Base-by-base conservation (phyloP, 805 yeast genomes). In the Hyphopichia homilentoma region DNA sequence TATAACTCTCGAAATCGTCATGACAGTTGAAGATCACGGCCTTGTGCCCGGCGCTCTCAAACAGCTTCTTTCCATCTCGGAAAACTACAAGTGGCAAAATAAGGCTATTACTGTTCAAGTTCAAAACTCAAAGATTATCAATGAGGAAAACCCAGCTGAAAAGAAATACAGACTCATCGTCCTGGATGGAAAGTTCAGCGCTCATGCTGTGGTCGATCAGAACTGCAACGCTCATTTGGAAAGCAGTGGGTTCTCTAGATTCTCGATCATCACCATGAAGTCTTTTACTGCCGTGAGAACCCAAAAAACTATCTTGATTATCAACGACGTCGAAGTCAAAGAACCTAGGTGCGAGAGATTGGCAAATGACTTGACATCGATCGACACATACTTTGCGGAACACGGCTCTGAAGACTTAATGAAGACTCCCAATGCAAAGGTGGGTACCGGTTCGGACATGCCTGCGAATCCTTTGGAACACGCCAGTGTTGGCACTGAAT, bases 361-460 rank as follows among this genome's bases (percentile, higher is more conserved):
- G 57, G 41, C 54, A 26, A 68, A 69, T 29, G 53, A 54, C n/a
- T 43, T 59, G n/a, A 54, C 63, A 30, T 55, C 64, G 23, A 52
- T 81, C 24, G 87, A 81, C 49, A 71, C 70, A 14, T 81, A 80
- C 49, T 75, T 77, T 43, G 67, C 60, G 23, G 65, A 61, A 11
- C 78, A 81, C 53, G 83, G 84, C 3, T 73, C 70, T 22, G 79
- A 76, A 46, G 76, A 70, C 18, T 39, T 52, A 30, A 32, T 54
- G 44, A 41, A 47, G 31, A 39, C 45, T 32, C n/a, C n/a, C n/a
- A n/a, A n/a, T n/a, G n/a, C n/a, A n/a, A n/a, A n/a, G n/a, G n/a
- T n/a, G 38, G 50, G 29, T 30, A 43, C 23, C 34, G 39, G 35
- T 40, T 43, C 27, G 38, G 8, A 9, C 27, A n/a, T n/a, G n/a